Base-by-base conservation (phyloP, 768 basidiomycete genomes). In the Cystofilobasidium ferigula region DNA sequence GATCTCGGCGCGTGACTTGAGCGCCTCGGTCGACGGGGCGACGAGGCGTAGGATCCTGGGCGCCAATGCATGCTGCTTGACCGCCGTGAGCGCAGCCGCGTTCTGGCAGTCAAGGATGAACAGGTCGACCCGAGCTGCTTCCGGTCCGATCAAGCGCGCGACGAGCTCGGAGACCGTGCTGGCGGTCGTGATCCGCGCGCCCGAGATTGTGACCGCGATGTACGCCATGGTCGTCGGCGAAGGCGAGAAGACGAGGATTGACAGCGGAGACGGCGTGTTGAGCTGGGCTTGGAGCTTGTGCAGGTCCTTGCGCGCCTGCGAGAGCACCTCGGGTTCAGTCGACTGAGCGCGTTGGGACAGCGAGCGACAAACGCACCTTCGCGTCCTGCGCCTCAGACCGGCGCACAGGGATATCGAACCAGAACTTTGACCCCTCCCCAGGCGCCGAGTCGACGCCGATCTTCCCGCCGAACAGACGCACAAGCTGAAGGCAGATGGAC, bases 381-480 rank as follows among this genome's bases (percentile, higher is more conserved):
- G 78, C 77, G 18, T 84, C 82, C 68, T 86, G 85, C 30, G 79
- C 80, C 1, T 81, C 79, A 36, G 80, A 77, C 69, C 26, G 32
- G 12, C 81, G 84, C 30, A 84, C 83, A 0, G 86, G 86, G 45
- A 88, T 82, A 0, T 82, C 84, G 73, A 87, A 88, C 83, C 84
- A 86, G 72, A 88, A 88, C 12, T 78, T 80, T 3, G 85, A 86
- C 3, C 86, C 86, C 54, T 80, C 77, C 61, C 82, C 81, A 14
- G 83, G 76, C 69, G 85, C 82, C 0, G 85, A 86, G 22, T 82
- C 78, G 10, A 87, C 85, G 13, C 84, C 85, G 59, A 88, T 86
- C 6, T 81, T 82, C 26, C 86, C 86, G 24, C 84, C 83, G 82
- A 87, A 84, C n/a, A 86, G 79, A 71, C 85, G 85, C 54, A 86